Evolutionary conservation across 164 flowering plant species (phyloP).

Genomic region (Vitis cinerea): DNA sequence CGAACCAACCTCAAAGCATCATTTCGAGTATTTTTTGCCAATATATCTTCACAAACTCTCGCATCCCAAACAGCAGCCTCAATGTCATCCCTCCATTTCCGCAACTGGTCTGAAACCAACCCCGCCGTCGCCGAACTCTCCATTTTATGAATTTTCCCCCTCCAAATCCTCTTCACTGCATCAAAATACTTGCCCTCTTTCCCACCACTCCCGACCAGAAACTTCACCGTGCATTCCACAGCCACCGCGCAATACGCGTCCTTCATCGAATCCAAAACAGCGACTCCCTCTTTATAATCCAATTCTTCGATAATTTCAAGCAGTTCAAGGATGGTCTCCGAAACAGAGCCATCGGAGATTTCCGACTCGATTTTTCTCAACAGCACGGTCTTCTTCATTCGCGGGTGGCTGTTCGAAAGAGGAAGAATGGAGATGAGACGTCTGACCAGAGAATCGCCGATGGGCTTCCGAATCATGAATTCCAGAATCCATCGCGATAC

Average conservation of each 20-base stretch:
- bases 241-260: conserved; percentile 60
- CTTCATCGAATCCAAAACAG: conserved; percentile 32
- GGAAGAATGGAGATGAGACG: conserved; percentile 37
- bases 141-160: conserved; percentile 34
- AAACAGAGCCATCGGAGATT: conserved; percentile 21
- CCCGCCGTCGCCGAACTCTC: conserved; percentile 28
- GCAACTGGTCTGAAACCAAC: conserved; percentile 38
- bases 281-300: conserved; percentile 21
- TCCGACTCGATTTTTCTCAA: conserved; percentile 43
- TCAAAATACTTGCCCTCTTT: conserved; percentile 28
- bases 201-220: conserved; percentile 20
- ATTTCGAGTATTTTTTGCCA: conserved; percentile 24
- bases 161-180: conserved; percentile 61
- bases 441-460: conserved; percentile 17
- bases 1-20: conserved; percentile 37
- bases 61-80: conserved; percentile 47
- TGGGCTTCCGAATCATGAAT: conserved; percentile 44
- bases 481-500: conserved; percentile 55
- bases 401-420: conserved; percentile 17
- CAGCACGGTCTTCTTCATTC: conserved; percentile 36
- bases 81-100: conserved; percentile 33
- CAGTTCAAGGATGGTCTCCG: conserved; percentile 42
- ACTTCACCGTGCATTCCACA: conserved; percentile 47
- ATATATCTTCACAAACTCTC: conserved; percentile 16
- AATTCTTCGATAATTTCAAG: conserved; percentile 46